These are phyloP conservation scores for Aspergillus saccharolyticus DNA, from an alignment of 495 filamentous ascomycete genomes.

Conservation along the genomic window DNA sequence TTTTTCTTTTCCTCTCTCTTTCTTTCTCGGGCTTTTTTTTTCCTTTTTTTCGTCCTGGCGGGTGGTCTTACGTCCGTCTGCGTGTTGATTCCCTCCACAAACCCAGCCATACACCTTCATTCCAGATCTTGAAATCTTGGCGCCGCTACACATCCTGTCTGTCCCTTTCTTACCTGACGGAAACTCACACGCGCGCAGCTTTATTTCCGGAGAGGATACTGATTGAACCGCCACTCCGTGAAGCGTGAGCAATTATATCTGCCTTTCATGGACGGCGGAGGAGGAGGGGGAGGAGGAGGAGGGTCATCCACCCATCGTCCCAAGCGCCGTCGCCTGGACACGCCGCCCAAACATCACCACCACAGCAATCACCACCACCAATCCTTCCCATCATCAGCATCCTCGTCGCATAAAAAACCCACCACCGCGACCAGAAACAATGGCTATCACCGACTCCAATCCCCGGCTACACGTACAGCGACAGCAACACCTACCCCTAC, in stretches of 20 bases:
- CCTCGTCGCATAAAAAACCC: not conserved
- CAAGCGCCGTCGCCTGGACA: slow-evolving; percentile 52
- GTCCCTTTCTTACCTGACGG: slow-evolving; percentile 9
- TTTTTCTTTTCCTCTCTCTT: slow-evolving; percentile 1
- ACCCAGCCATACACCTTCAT: too few relatives aligned
- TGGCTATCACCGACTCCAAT: not conserved
- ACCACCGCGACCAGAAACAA: not conserved
- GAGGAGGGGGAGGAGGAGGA: too few relatives aligned
- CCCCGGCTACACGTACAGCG: not conserved
- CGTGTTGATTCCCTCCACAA: too few relatives aligned
- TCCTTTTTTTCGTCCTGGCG: too few relatives aligned
- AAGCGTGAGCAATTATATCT: too few relatives aligned
- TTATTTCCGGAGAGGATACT: too few relatives aligned
- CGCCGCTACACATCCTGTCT: too few relatives aligned
- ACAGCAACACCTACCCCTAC: not conserved
- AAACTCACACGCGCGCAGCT: too few relatives aligned
- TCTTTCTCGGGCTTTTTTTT: too few relatives aligned
- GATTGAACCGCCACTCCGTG: too few relatives aligned
- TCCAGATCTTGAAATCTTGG: too few relatives aligned
- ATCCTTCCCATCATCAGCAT: slow-evolving; percentile 15
- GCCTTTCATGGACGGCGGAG: slow-evolving; percentile 31
- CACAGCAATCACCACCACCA: slow-evolving; percentile 32
- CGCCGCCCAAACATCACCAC: slow-evolving; percentile 13
- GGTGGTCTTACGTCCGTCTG: too few relatives aligned
- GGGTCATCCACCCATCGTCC: slow-evolving; percentile 40